These are phyloP conservation scores for Arbutus unedo DNA, from an alignment of 148 eudicot species.

Conservation along the genomic window DNA sequence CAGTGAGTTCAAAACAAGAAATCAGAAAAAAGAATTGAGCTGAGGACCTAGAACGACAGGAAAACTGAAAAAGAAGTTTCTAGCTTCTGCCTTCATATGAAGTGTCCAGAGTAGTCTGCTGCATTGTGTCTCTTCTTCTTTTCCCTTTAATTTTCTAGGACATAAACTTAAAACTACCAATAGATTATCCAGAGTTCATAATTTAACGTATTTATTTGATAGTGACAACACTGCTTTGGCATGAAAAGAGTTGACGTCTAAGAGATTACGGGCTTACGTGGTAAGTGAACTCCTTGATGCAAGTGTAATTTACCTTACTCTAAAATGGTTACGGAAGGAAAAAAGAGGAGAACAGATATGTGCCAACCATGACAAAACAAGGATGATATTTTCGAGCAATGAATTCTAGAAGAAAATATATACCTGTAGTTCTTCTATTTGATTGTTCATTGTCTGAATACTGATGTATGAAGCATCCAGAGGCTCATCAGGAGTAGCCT, in stretches of 20 bases:
- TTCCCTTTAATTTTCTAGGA: too few relatives aligned
- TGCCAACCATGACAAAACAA: neutral
- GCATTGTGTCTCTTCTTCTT: too few relatives aligned
- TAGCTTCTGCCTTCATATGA: too few relatives aligned
- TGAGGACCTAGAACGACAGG: neutral
- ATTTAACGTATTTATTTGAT: too few relatives aligned
- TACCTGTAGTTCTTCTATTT: conserved; percentile 82
- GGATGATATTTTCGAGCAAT: neutral
- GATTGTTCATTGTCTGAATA: conserved; percentile 57
- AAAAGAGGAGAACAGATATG: neutral
- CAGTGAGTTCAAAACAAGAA: neutral
- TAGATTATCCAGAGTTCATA: too few relatives aligned
- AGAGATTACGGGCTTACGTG: neutral
- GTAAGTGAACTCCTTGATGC: neutral
- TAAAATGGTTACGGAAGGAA: neutral
- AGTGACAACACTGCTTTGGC: neutral
- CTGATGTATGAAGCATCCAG: conserved; percentile 41
- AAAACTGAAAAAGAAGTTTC: too few relatives aligned
- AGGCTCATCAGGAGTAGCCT: conserved; percentile 28
- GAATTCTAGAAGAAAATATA: conserved; percentile 13
- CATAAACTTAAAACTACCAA: too few relatives aligned
- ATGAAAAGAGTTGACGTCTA: neutral
- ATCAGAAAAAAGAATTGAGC: neutral
- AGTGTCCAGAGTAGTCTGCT: too few relatives aligned
- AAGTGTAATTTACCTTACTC: neutral